phyloP scores from a whole-genome alignment of 768 basidiomycete genomes.

The Crepidotus variabilis region DNA sequence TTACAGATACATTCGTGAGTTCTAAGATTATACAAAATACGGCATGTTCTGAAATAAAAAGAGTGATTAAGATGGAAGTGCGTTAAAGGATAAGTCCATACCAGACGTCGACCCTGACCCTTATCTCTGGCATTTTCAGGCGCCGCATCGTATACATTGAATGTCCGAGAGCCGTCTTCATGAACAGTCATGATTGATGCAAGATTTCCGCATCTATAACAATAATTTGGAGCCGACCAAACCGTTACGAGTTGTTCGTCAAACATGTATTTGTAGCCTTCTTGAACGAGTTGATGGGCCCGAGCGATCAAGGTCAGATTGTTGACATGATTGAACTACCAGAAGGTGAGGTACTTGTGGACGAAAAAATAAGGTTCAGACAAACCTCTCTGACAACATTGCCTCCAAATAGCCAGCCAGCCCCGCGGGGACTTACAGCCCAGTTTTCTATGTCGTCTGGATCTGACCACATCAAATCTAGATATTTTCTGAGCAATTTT shows the following conservation, averaged over 20 bases:
- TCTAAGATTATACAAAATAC: conserved; percentile 22
- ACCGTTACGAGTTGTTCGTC: conserved; percentile 89
- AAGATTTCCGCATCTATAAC: conserved; percentile 63
- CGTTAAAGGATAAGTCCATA: conserved; percentile 3
- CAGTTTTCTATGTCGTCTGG: conserved; percentile 94
- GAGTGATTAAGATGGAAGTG: background rate
- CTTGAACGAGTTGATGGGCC: conserved; percentile 95
- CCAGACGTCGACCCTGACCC: conserved; percentile 71
- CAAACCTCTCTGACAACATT: conserved; percentile 79
- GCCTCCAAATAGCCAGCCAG: conserved; percentile 92
- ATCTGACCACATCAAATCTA: conserved; percentile 98
- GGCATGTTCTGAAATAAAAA: conserved; percentile 16
- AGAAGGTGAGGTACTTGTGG: background rate
- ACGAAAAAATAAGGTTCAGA: background rate
- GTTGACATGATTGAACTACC: conserved; percentile 91
- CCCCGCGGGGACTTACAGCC: conserved; percentile 95
- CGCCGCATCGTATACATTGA: conserved; percentile 85
- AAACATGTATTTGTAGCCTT: conserved; percentile 97
- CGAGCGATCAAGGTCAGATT: conserved; percentile 84
- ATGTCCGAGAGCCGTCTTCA: conserved; percentile 61
- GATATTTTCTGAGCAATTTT: background rate
- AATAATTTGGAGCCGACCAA: conserved; percentile 91
- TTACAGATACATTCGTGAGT: background rate
- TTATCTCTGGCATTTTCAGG: conserved; percentile 86
- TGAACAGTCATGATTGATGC: conserved; percentile 86